Evolutionary conservation across 345 rosid species (phyloP), one percentile per base, ranked within the genome.

Genomic region (Pelargonium nanum): DNA sequence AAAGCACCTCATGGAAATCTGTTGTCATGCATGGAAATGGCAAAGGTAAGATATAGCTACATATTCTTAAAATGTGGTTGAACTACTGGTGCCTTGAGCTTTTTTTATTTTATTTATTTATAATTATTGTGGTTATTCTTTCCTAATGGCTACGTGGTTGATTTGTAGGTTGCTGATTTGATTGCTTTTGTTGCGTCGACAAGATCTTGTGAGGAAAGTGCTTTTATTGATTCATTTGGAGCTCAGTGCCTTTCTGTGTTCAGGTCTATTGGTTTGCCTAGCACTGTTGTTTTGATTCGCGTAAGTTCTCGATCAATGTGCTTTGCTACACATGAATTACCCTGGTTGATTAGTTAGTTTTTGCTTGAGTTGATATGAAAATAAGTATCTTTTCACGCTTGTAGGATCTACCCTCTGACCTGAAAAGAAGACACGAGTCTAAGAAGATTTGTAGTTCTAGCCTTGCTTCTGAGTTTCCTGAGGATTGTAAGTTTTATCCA

Each of bases 131-230:
- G 12, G 19, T 60, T 6, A 1, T 48, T 22, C 20, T 26, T 25
- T 40, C 57, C 32, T 59, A n/a, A 63, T 22, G 28, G 12, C 25
- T 28, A 51, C 70, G 56, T 57, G 15, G 61, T 55, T 60, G 59
- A 71, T 64, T 59, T 55, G 57, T 68, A 92, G 98, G 95, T 84
- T 72, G 96, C 97, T 57, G 99, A 93, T 85, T 83, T 89, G 69
- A 77, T 93, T 65, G 96, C 91, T 68, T 93, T 93, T 75, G 99
- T 89, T 73, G 91, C 84, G 64, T 89, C 96, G 63, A 87, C 82
- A 19, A 80, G 66, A 19, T 76, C 62, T 16, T 74, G 69, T 57
- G 94, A 83, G 75, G 91, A 78, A 58, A 75, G 68, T 56, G 28
- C 48, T 50, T 84, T 61, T 66, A 75, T 89, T 19, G 97, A 93